Base-by-base conservation (phyloP, 164 flowering plant species). In the Litsea cubeba region DNA sequence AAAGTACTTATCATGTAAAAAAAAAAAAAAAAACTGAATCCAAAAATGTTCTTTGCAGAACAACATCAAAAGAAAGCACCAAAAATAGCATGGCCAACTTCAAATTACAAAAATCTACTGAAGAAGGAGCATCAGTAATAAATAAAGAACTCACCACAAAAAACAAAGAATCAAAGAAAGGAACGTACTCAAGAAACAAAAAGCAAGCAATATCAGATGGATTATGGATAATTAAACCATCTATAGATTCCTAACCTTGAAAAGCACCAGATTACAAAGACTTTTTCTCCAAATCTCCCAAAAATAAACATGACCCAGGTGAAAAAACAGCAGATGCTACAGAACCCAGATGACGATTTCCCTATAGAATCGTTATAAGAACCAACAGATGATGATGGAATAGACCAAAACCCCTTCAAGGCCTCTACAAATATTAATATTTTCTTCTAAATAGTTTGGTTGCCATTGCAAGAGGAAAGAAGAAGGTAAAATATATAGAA, bases 271-370 rank as follows among this genome's bases (percentile, higher is more conserved):
- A 46, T n/a, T 14, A 35, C 14, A 35, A 24, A 46, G 50, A 68
- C 18, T 17, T 35, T 15, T 18, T 22, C 25, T 15, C 23, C 20
- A n/a, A 68, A 68, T 30, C 50, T n/a, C 12, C 54, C 54, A 40
- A 68, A 49, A 68, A 22, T n/a, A 40, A 68, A 12, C 22, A 40
- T 24, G 24, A 68, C 51, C 71, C 71, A 68, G 71, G 20, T 46
- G 54, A 46, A 24, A 68, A 40, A 68, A 68, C 5, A n/a, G 12
- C 25, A 66, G 54, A 35, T 49, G 20, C 24, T 20, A n/a, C 54
- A 68, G 46, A 23, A 49, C 71, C 71, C 71, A 46, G 28, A 40
- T 35, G 20, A 24, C 71, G 71, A 46, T 68, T 32, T 28, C 14
- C 10, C n/a, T 66, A 20, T 66, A 3, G 40, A 28, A 28, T 66